Conservation (phyloP, 257 asterid species). For the Jacaranda mimosifolia region DNA sequence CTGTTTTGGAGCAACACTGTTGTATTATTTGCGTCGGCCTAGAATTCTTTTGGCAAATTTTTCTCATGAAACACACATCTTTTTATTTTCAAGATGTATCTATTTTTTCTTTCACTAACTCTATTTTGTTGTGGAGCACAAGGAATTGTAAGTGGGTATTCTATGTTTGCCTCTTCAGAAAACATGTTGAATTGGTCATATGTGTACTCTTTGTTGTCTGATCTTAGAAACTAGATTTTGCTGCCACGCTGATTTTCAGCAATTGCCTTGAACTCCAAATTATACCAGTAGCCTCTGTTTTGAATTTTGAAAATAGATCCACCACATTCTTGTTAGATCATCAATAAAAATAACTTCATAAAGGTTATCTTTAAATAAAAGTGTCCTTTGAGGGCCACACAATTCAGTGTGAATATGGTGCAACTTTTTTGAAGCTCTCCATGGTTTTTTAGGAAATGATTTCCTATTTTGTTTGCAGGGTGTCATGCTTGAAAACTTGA, state of each 20-base stretch:
- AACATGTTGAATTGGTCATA: not conserved
- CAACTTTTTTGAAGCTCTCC: constrained; percentile 31
- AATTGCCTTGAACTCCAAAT: constrained; percentile 18
- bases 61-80: constrained; percentile 24
- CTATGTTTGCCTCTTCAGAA: not conserved
- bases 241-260: constrained; percentile 7
- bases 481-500: constrained; percentile 1
- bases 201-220: constrained; percentile 19
- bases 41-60: constrained; percentile 15
- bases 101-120: constrained; percentile 25
- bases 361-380: not conserved
- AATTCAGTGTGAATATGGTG: no score
- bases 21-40: not conserved
- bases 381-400: not conserved
- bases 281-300: constrained; percentile 4
- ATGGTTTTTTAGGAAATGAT: constrained; percentile 12
- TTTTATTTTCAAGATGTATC: constrained; percentile 3
- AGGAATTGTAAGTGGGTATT: constrained; percentile 16
- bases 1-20: constrained; percentile 11
- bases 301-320: constrained; percentile 23
- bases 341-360: constrained; percentile 23
- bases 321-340: constrained; percentile 13
- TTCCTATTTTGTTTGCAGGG: constrained; percentile 3
- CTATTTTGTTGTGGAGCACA: constrained; percentile 35
- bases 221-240: constrained; percentile 8